These are phyloP conservation scores for Aureobasidium sp. DNA, from an alignment of 2,329 filamentous ascomycete genomes.

Conservation along the genomic window DNA sequence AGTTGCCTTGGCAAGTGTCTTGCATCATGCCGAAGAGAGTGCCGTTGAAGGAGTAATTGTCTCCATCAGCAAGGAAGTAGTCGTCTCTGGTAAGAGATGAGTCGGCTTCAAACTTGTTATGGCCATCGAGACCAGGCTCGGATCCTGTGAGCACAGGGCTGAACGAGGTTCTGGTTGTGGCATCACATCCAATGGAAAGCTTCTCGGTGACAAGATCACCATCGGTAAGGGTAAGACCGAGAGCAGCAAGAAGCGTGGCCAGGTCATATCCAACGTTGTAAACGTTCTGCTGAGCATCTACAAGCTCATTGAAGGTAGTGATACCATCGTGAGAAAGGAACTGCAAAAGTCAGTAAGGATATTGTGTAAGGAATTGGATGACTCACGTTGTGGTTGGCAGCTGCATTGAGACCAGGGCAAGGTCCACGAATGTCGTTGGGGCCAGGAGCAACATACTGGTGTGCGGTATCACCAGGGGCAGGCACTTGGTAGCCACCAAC, in stretches of 20 bases:
- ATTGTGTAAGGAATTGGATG: background rate
- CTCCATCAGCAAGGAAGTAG: constrained; percentile 30
- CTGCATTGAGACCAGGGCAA: constrained; percentile 35
- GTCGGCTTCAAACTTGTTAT: constrained; percentile 37
- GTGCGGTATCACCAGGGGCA: constrained; percentile 30
- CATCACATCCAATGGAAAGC: constrained; percentile 38
- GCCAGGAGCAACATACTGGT: constrained; percentile 29
- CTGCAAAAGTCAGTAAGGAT: background rate
- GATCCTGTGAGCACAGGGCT: constrained; percentile 26
- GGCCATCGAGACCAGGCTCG: constrained; percentile 34
- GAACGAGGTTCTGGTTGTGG: constrained; percentile 32
- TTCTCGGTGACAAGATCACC: constrained; percentile 35
- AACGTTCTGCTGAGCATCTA: constrained; percentile 37
- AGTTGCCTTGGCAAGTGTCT: constrained; percentile 25
- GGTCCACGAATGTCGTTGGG: constrained; percentile 32
- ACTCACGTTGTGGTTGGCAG: constrained; percentile 31
- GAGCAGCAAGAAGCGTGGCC: constrained; percentile 30
- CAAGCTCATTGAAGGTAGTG: constrained; percentile 34
- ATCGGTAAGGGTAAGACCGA: constrained; percentile 31
- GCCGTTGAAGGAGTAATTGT: constrained; percentile 32
- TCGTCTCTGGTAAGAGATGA: constrained; percentile 34
- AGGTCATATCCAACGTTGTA: constrained; percentile 38
- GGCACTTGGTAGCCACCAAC: constrained; percentile 37
- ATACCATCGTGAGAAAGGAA: constrained; percentile 37
- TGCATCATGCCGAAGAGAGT: constrained; percentile 33